A percentile compares a stretch with the other conserved stretches of the same genome.
phyloP scores from a whole-genome alignment of 192 early-diverging fungal genomes.

The Chytriomyces sp. region DNA sequence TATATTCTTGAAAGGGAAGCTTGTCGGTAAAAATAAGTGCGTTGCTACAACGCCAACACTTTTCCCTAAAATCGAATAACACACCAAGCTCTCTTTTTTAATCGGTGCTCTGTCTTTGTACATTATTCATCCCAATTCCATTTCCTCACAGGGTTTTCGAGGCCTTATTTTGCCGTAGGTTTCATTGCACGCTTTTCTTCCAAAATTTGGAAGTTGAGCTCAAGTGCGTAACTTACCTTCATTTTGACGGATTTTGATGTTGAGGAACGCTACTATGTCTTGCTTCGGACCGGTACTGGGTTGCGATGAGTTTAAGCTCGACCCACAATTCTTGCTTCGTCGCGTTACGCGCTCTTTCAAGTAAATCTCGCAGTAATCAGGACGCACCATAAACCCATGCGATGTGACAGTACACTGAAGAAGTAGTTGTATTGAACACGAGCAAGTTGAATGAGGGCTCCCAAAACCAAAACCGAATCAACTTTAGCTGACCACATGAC shows the following conservation, averaged over 20 bases:
- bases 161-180: conserved; percentile 26
- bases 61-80: conserved; percentile 49
- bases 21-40: background rate
- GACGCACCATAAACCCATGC: background rate
- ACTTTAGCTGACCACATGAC: no score
- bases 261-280: conserved; percentile 69
- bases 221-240: conserved; percentile 54
- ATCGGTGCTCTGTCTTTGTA: conserved; percentile 38
- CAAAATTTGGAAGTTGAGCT: conserved; percentile 38
- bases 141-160: conserved; percentile 34
- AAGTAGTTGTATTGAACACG: background rate
- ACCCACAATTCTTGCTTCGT: conserved; percentile 19
- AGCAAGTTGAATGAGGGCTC: background rate
- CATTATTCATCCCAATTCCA: conserved; percentile 44
- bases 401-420: background rate
- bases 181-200: conserved; percentile 55
- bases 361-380: background rate
- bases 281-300: conserved; percentile 38
- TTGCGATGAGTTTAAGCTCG: conserved; percentile 12
- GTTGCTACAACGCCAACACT: conserved; percentile 10
- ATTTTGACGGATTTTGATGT: conserved; percentile 64
- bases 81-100: conserved; percentile 54
- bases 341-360: background rate
- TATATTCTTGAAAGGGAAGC: conserved; percentile 37
- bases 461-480: no score